Evolutionary conservation across 768 basidiomycete genomes (phyloP).

Genomic region (Cubamyces lactineus): DNA sequence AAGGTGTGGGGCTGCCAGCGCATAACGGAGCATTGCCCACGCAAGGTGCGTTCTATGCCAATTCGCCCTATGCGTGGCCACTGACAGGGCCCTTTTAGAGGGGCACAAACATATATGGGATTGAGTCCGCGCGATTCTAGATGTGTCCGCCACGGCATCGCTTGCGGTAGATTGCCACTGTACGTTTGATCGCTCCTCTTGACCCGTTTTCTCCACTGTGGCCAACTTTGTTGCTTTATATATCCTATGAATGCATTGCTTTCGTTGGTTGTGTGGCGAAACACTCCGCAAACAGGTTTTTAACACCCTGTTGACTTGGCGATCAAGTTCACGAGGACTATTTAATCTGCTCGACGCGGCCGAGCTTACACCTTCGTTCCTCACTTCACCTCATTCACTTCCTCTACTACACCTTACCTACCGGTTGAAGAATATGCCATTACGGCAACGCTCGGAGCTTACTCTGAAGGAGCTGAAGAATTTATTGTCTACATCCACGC

Average conservation of each 20-base stretch:
- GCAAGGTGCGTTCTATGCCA: slow-evolving; percentile 43
- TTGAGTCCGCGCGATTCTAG: slow-evolving; percentile 14
- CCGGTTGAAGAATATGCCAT: no score
- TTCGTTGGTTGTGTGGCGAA: no score
- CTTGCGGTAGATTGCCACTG: no score
- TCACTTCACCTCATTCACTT: no score
- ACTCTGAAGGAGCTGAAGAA: background rate
- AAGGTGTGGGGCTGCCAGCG: slow-evolving; percentile 60
- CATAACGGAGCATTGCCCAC: slow-evolving; percentile 49
- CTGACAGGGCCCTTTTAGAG: slow-evolving; percentile 5
- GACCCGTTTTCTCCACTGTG: background rate
- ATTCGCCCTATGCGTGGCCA: background rate
- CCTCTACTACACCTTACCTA: no score
- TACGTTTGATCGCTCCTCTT: background rate
- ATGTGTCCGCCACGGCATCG: background rate
- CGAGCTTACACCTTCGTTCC: no score
- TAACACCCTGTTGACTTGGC: no score
- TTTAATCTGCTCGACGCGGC: no score
- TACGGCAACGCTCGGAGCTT: background rate
- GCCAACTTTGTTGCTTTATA: no score
- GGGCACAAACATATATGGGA: slow-evolving; percentile 14
- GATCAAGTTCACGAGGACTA: no score
- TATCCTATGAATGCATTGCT: no score
- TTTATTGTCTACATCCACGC: background rate
- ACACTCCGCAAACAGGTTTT: no score